Base-by-base conservation (phyloP, 305 asterid species). In the Fraxinus velutina region DNA sequence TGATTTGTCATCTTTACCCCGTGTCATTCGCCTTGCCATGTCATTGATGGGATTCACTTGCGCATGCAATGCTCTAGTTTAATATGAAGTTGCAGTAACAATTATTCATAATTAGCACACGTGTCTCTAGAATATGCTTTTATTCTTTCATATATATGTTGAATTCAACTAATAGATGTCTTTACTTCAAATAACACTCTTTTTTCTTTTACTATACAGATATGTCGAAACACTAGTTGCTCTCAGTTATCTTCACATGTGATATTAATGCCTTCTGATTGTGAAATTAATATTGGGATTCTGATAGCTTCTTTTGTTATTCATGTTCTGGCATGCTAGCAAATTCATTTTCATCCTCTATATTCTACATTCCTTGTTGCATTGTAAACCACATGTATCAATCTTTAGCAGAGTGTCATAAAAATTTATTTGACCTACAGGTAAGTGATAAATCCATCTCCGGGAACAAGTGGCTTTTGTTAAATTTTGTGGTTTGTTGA, bases 401-500 rank as follows among this genome's bases (percentile, higher is more conserved):
- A 79, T 22, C 44, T 34, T 66, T 29, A 9, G 78, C 57, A 44
- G 79, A 29, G 22, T 57, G 64, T 52, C 60, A 55, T 70, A 12
- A 30, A 44, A 70, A 12, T 74, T 71, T 50, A 24, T 66, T 52
- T 60, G 73, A 52, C 47, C 17, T 29, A 1, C 77, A 34, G 60
- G 76, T 39, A 47, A 60, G 55, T 29, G 66, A 34, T 6, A 30
- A 42, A 37, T 36, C 82, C 68, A 27, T 68, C 73, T 44, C 12
- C 3, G 32, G 77, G 73, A 64, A 10, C 9, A 42, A 1, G 42
- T 42, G 13, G 78, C 27, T 39, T 42, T 47, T 21, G 73, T 72
- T 36, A 15, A 62, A 17, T 47, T 68, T 76, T 76, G 78, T 81
- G 15, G 15, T 32, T 76, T 44, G 76, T 76, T 78, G 71, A 27